A percentile compares a stretch with the other conserved stretches of the same genome.
These are phyloP conservation scores for Limonomyces culmigenus DNA, from an alignment of 1,284 basidiomycete genomes.

Conservation along the genomic window DNA sequence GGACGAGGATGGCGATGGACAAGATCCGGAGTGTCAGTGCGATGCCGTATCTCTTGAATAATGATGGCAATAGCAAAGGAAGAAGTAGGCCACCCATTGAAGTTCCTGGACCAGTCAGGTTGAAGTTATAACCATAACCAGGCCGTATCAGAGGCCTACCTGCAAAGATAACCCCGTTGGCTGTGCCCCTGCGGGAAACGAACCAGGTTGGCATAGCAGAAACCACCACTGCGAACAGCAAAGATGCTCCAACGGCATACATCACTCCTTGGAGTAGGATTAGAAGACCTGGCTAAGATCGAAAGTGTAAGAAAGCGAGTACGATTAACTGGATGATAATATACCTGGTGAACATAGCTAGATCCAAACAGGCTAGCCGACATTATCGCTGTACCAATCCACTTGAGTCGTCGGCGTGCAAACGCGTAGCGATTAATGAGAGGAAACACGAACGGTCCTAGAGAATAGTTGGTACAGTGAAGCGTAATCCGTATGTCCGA, in stretches of 20 bases:
- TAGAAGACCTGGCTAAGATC: slow-evolving; percentile 14
- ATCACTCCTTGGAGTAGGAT: slow-evolving; percentile 20
- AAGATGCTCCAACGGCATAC: slow-evolving; percentile 18
- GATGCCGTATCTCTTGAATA: slow-evolving; percentile 14
- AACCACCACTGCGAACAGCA: slow-evolving; percentile 19
- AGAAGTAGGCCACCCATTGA: slow-evolving; percentile 19
- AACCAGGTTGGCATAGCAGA: slow-evolving; percentile 27
- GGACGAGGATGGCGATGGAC: slow-evolving; percentile 10
- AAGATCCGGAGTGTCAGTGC: slow-evolving; percentile 14
- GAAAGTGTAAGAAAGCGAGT: not conserved
- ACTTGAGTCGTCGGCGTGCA: slow-evolving; percentile 13
- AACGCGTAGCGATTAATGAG: slow-evolving; percentile 16
- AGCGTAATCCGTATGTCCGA: not conserved
- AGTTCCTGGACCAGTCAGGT: slow-evolving; percentile 11
- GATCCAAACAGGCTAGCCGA: slow-evolving; percentile 17
- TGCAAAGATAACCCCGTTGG: slow-evolving; percentile 23
- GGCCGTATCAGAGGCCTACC: slow-evolving; percentile 10
- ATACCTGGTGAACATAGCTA: slow-evolving; percentile 16
- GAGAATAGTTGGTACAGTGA: slow-evolving; percentile 17
- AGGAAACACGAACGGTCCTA: slow-evolving; percentile 14
- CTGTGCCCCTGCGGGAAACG: slow-evolving; percentile 19
- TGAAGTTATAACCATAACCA: not conserved
- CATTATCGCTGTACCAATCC: slow-evolving; percentile 15
- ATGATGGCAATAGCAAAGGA: slow-evolving; percentile 15
- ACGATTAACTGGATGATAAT: slow-evolving; percentile 2